Conservation (phyloP, 768 basidiomycete species). For the Lactifluus echinatus region DNA sequence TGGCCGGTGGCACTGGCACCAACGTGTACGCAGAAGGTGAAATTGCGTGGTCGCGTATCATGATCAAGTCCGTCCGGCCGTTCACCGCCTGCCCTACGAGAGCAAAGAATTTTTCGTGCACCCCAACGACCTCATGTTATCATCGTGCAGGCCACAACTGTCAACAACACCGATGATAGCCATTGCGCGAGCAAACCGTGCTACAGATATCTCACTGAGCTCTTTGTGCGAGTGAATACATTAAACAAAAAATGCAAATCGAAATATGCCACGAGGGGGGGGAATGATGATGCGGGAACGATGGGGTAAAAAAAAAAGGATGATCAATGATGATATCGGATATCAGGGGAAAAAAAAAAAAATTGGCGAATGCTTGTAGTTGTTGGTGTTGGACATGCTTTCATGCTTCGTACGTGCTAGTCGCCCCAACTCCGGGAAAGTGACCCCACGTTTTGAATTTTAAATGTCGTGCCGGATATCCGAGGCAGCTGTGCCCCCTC, state of each 20-base stretch:
- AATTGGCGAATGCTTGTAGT: not conserved
- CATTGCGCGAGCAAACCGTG: not conserved
- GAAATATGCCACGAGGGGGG: not conserved
- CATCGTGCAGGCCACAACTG: not conserved
- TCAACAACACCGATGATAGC: too few species aligned
- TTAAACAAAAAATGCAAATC: not conserved
- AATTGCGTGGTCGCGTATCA: too few species aligned
- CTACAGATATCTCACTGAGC: not conserved
- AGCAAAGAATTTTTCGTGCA: not conserved
- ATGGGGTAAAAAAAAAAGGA: too few species aligned
- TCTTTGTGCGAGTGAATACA: constrained; percentile 8
- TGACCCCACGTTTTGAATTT: constrained; percentile 27
- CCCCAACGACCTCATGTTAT: not conserved
- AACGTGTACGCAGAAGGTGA: too few species aligned
- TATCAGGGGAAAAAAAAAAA: not conserved
- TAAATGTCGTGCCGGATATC: constrained; percentile 17
- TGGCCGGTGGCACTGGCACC: too few species aligned
- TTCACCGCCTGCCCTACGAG: not conserved
- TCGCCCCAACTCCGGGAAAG: constrained; percentile 30
- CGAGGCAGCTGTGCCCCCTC: not conserved
- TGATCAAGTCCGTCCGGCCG: not conserved
- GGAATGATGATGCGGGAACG: not conserved
- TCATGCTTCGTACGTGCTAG: constrained; percentile 15
- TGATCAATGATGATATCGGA: not conserved
- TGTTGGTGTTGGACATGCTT: not conserved